Conservation (phyloP, 345 rosid species). For the Erysimum cheiranthoides region DNA sequence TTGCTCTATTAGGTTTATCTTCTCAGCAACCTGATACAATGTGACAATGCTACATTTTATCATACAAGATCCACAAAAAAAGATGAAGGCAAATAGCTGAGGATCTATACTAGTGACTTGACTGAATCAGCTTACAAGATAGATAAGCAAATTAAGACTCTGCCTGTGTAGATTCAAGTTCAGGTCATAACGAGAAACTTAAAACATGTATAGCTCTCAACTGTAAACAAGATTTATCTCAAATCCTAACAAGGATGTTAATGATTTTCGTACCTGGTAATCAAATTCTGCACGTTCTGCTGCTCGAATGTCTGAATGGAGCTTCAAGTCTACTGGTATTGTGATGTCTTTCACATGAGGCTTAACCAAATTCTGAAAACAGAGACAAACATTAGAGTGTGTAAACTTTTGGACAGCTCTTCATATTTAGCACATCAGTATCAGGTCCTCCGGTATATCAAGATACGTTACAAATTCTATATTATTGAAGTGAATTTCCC, state of each 20-base stretch:
- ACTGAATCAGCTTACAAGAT: constrained; percentile 5
- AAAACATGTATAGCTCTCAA: background rate
- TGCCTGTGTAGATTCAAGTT: constrained; percentile 1
- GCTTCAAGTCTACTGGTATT: constrained; percentile 70
- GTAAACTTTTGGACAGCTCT: background rate
- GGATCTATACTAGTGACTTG: too few species aligned
- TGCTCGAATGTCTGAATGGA: constrained; percentile 78
- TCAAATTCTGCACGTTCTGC: constrained; percentile 90
- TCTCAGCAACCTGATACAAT: too few species aligned
- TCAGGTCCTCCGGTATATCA: background rate
- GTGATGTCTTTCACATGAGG: constrained; percentile 83
- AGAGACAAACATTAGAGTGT: constrained; percentile 7
- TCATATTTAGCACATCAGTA: background rate
- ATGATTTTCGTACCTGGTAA: constrained; percentile 71
- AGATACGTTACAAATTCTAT: background rate
- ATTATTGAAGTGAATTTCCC: background rate
- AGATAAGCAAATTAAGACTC: background rate
- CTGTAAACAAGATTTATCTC: background rate
- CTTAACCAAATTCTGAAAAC: constrained; percentile 65
- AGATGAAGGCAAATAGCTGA: too few species aligned
- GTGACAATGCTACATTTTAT: background rate
- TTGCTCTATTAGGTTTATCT: too few species aligned
- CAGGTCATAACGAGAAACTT: constrained; percentile 14
- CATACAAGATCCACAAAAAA: too few species aligned
- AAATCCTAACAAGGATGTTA: background rate